Evolutionary conservation across 306 rosid genomes (phyloP), one percentile per base, ranked within the genome.

Genomic region (Vicia faba): DNA sequence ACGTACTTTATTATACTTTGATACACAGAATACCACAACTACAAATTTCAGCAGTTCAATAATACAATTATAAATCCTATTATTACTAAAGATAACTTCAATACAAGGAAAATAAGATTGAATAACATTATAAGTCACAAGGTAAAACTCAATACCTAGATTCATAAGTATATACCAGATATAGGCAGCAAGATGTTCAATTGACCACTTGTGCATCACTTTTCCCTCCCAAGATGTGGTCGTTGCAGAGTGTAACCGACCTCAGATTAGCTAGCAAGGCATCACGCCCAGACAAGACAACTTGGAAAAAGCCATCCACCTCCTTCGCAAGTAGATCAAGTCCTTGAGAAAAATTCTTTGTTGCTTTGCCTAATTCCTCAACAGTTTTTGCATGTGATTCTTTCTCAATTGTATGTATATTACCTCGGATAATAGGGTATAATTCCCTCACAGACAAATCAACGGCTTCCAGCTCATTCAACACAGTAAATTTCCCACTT

Each of bases 311-410:
- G 8, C 83, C 78, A 73, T 89, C 96, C 28, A 92, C 96, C 75
- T 83, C 91, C 78, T 92, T 84, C 11, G 89, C 78, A 38, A 89
- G 93, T 80, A 78, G 81, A 84, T 92, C 96, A 1, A 92, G 61
- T 65, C 96, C 96, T 51, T 81, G 77, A 0, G 96, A 86, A 44
- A 92, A 87, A 59, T 66, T 78, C 72, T 81, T 87, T 2, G 82
- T 74, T 9, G 59, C 73, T 7, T 57, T 70, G 73, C 83, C 66
- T 59, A 88, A 79, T 38, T 84, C 87, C 53, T 64, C 76, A 31
- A 82, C 61, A 40, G 78, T 49, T 46, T 75, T 79, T 57, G 39
- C 66, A 56, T 65, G 72, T 15, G 70, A 70, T 43, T 81, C 83
- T 51, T 26, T 61, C 64, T 78, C 78, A 16, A 53, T 25, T 11